Conservation (phyloP, 768 basidiomycete genomes). For the Serendipita indica region DNA sequence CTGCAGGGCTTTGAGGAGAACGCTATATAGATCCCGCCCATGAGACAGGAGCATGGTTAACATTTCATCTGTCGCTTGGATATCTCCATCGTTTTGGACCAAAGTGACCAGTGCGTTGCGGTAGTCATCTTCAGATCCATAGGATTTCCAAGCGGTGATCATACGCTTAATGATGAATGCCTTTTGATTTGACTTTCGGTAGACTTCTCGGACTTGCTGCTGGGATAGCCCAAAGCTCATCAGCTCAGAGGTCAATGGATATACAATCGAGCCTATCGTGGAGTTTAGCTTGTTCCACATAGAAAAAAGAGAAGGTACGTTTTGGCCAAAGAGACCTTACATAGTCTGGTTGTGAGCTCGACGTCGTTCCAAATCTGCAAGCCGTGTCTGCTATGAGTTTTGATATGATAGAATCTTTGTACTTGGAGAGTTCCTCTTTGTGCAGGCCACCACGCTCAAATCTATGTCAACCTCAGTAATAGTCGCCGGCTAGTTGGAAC, state of each 20-base stretch:
- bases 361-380: background rate
- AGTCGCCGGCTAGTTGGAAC: background rate
- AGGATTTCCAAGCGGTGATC: background rate
- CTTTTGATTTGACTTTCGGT: background rate
- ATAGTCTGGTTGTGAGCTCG: background rate
- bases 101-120: background rate
- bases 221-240: background rate
- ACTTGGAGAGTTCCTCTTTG: background rate
- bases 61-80: background rate
- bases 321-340: background rate
- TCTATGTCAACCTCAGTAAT: background rate
- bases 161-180: background rate
- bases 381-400: background rate
- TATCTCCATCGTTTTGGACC: background rate
- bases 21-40: background rate
- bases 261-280: too few relatives aligned
- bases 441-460: background rate
- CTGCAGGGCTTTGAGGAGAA: background rate
- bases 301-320: background rate
- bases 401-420: background rate
- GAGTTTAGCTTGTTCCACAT: background rate
- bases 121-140: background rate
- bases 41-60: background rate
- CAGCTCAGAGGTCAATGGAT: background rate
- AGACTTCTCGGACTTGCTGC: background rate